These are phyloP conservation scores for Agaricus subrufescens DNA, from an alignment of 768 basidiomycete species.

Conservation along the genomic window DNA sequence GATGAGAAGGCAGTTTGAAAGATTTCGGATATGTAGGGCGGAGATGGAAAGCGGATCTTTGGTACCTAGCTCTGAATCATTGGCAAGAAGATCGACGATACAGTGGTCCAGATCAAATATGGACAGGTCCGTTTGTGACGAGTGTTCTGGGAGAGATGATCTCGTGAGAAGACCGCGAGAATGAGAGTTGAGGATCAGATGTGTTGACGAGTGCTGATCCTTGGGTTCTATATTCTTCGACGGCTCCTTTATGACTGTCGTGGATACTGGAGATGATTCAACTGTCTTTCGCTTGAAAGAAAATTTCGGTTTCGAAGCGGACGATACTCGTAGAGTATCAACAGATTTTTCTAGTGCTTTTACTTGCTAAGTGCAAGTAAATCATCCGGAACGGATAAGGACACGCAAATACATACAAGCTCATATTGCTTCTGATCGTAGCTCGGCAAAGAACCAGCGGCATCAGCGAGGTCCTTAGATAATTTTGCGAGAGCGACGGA, in stretches of 20 bases:
- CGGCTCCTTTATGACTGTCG: not conserved
- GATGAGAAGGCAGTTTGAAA: constrained; percentile 59
- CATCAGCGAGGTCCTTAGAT: constrained; percentile 59
- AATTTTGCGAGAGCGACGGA: constrained; percentile 51
- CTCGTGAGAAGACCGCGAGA: constrained; percentile 44
- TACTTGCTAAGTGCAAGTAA: constrained; percentile 47
- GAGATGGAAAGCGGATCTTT: constrained; percentile 29
- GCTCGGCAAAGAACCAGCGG: constrained; percentile 57
- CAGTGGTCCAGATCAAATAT: constrained; percentile 66
- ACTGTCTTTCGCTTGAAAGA: constrained; percentile 47
- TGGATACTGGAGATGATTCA: constrained; percentile 3
- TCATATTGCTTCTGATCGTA: constrained; percentile 77
- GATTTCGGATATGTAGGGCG: constrained; percentile 59
- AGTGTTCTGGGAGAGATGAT: constrained; percentile 31
- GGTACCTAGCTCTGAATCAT: not conserved
- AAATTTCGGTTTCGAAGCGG: constrained; percentile 57
- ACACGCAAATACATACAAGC: constrained; percentile 16
- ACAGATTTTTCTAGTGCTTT: constrained; percentile 53
- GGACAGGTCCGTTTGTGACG: constrained; percentile 46
- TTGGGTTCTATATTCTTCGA: not conserved
- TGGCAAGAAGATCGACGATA: constrained; percentile 60
- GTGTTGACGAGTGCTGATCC: constrained; percentile 18
- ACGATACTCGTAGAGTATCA: constrained; percentile 42
- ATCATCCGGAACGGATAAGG: not conserved
- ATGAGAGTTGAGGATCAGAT: constrained; percentile 39